Base-by-base conservation (phyloP, 208 protist genomes). In the Leishmania amazonensis region DNA sequence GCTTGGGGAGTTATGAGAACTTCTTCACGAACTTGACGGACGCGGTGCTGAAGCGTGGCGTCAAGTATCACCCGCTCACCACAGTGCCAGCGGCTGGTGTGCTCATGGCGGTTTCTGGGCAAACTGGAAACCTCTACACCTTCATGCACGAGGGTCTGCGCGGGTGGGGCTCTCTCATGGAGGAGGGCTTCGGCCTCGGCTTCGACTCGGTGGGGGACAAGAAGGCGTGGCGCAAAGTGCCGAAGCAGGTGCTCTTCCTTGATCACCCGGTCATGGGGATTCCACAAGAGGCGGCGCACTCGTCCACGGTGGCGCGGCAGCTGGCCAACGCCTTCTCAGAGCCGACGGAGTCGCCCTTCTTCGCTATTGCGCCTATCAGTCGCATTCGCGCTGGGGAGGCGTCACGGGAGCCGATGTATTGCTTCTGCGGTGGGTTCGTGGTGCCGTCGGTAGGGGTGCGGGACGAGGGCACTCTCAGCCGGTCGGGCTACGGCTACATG, bases 381-480 rank as follows among this genome's bases (percentile, higher is more conserved):
- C 86, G 86, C 77, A 71, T 60, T 21, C 82, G 86, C 38, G n/a
- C 83, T 54, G 86, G 83, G 28, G 86, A 89, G 57, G 28, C n/a
- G 31, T 31, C 68, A 28, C 81, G 79, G 6, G 80, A 67, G 47
- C 86, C 86, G 21, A 89, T 89, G 86, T 89, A 89, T 76, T 89
- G 86, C 79, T 89, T 89, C 78, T 89, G 86, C 68, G 72, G 82
- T 9, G 83, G 76, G 24, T 79, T 89, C 21, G 42, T 83, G 45
- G 58, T 85, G 49, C 81, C 82, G 3, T 68, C 62, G 2, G 68
- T 77, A 13, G 76, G 78, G 51, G 42, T 67, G 8, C 38, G 67
- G 11, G 47, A 75, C 5, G 58, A n/a, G 35, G 53, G 31, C 17
- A 57, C 40, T 2, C 45, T 88, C 45, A 72, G 53, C 28, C 49